Evolutionary conservation across 192 early-diverging fungal genomes (phyloP), one percentile per base, ranked within the genome.

Genomic region (Mortierella claussenii): DNA sequence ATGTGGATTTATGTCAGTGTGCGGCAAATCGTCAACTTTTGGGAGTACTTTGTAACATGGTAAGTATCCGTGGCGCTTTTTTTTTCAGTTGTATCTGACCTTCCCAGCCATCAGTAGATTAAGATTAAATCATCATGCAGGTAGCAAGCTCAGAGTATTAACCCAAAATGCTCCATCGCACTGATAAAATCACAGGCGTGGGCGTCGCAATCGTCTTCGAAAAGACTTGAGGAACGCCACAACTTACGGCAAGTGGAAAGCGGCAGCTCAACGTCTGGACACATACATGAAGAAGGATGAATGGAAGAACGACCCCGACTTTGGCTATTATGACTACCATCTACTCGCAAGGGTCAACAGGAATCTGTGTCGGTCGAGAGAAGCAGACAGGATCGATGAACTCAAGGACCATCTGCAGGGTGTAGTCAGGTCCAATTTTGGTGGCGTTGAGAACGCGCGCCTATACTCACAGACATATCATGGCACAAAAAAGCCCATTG

Each of bases 371-470:
- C 60, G 47, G 27, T 82, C 81, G 24, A 60, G 83, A 21, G 42
- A 79, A 23, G 50, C 55, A 23, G 61, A 82, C 49, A 52, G 80
- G 27, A 40, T 69, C 21, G 78, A 81, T 20, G 67, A 70, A 31
- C 79, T 86, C 27, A 84, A 87, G 60, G 82, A 85, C 57, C 65
- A 84, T 23, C 69, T 89, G 4, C 79, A 82, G 9, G 83, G 80
- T 37, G 90, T 87, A 15, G 85, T 90, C 58, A 95, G 92, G 60
- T 74, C 82, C 54, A 93, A 95, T 68, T 87, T 93, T 69, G 92
- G 86, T 24, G 91, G 91, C 9, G 82, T 93, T 30, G 92, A 93
- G 49, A 93, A 92, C 78, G 80, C 84, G 65, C 79, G 81, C 10
- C 80, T 95, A 24, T 95, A 94, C 71, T 85, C 86, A 37, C 82